Percentiles rank a stretch among this genome's conserved stretches.
These are phyloP conservation scores for Fusarium aywerte DNA, from an alignment of 2,329 filamentous ascomycete genomes.

Conservation along the genomic window DNA sequence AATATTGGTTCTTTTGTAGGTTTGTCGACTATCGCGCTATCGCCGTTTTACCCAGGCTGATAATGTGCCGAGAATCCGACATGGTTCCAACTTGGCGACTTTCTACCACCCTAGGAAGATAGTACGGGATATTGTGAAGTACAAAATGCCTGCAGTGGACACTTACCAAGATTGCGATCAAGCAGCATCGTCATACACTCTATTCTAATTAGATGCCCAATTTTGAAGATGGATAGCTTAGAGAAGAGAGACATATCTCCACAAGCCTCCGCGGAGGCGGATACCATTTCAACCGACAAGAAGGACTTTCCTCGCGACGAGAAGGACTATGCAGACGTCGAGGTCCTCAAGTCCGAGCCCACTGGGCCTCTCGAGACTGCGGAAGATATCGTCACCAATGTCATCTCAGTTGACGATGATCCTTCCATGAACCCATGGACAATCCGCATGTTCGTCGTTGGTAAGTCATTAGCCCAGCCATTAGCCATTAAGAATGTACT, in stretches of 20 bases:
- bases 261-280: neutral
- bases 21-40: neutral
- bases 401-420: constrained; percentile 44
- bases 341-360: constrained; percentile 7
- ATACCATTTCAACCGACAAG: constrained; percentile 14
- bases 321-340: constrained; percentile 7
- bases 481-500: neutral
- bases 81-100: neutral
- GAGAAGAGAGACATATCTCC: constrained; percentile 1
- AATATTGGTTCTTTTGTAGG: constrained; percentile 13
- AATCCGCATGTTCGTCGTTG: constrained; percentile 38
- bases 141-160: neutral
- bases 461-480: constrained; percentile 13
- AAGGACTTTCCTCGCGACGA: constrained; percentile 6
- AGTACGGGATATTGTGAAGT: neutral
- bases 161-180: neutral
- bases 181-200: neutral
- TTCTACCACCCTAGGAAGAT: neutral
- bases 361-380: constrained; percentile 19
- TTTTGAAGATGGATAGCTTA: neutral
- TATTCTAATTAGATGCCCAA: neutral
- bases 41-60: constrained; percentile 15
- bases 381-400: constrained; percentile 41
- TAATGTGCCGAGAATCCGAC: constrained; percentile 24
- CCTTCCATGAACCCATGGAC: constrained; percentile 41